Base-by-base conservation (phyloP, 371 early-diverging fungal genomes). In the Cokeromyces recurvatus region DNA sequence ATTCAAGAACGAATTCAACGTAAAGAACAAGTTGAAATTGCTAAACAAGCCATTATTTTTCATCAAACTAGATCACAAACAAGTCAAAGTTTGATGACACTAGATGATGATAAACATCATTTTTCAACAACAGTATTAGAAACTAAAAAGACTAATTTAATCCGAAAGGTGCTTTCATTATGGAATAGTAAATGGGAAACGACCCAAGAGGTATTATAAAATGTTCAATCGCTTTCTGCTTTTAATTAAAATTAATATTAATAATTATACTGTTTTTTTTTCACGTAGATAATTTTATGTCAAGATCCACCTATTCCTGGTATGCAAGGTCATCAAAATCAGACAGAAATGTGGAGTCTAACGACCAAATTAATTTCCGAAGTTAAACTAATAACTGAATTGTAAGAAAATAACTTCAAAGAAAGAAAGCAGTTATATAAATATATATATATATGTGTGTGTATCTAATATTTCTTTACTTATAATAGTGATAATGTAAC, bases 381-480 rank as follows among this genome's bases (percentile, higher is more conserved):
- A 53, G 79, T 75, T 21, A 72, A 75, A 47, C 64, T 71, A 22
- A 51, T 81, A 19, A 62, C 62, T 27, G 77, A 79, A 64, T 72
- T 74, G 82, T 81, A 74, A 49, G 62, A 16, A 8, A 8, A 34
- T 48, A 15, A 23, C 27, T 27, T 19, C 14, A 2, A 15, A 16
- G n/a, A n/a, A n/a, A n/a, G n/a, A n/a, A n/a, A n/a, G n/a, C n/a
- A n/a, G n/a, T n/a, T n/a, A n/a, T n/a, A n/a, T n/a, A n/a, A n/a
- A n/a, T n/a, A n/a, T n/a, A n/a, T n/a, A n/a, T n/a, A n/a, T n/a
- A n/a, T n/a, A n/a, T n/a, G n/a, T n/a, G n/a, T n/a, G 9, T 21
- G 2, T 50, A 32, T 7, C 36, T 16, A 20, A 41, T 29, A 38
- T 8, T 29, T n/a, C 21, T 19, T 23, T 25, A 29, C 36, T 45